phyloP scores from a whole-genome alignment of 305 asterid genomes.

The Fraxinus sp. region DNA sequence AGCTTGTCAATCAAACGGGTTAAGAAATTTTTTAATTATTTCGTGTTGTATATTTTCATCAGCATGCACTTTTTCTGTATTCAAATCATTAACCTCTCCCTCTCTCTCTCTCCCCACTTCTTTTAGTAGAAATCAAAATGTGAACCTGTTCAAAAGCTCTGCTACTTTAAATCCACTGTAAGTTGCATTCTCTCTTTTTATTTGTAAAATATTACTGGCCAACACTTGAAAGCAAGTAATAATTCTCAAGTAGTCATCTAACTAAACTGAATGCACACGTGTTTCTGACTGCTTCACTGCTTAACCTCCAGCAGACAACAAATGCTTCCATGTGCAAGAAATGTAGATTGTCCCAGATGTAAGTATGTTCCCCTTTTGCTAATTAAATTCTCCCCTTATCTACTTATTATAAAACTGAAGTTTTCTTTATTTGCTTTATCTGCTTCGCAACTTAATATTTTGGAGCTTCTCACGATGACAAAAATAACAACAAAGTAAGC shows the following conservation, averaged over 20 bases:
- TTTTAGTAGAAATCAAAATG: constrained; percentile 52
- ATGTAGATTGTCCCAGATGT: constrained; percentile 41
- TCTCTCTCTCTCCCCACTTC: not conserved
- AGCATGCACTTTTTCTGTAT: constrained; percentile 12
- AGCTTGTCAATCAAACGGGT: constrained; percentile 71
- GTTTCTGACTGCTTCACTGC: constrained; percentile 28
- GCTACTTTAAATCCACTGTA: constrained; percentile 54
- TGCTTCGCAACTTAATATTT: not conserved
- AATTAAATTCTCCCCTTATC: not conserved
- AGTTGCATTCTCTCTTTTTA: constrained; percentile 34
- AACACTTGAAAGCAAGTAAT: constrained; percentile 5
- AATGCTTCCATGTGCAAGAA: constrained; percentile 39
- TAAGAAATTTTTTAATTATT: constrained; percentile 26
- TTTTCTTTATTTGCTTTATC: not conserved
- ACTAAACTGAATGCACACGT: not conserved
- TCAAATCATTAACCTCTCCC: constrained; percentile 17
- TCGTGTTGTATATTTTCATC: constrained; percentile 14
- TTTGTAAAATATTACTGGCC: not conserved
- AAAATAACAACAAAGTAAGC: not conserved
- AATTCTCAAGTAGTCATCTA: not conserved
- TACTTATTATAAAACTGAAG: not conserved
- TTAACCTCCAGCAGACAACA: constrained; percentile 34
- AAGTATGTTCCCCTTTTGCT: constrained; percentile 19
- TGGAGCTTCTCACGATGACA: not conserved
- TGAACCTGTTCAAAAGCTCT: constrained; percentile 80